Base-by-base conservation (phyloP, 352 stramenopile genomes). In the Pythium grandisporangium region DNA sequence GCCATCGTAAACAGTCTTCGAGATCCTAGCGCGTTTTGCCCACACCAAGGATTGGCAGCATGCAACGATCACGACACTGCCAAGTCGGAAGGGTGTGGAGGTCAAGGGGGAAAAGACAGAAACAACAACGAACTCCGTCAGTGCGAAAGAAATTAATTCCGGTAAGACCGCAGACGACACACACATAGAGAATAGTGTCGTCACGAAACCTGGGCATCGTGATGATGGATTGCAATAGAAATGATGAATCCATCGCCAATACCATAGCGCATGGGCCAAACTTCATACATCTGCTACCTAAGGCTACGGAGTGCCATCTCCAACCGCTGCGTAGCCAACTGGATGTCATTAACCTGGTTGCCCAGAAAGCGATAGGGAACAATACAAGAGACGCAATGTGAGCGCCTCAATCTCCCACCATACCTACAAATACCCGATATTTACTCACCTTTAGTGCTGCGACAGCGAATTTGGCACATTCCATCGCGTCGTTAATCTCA, bases 271-370 rank as follows among this genome's bases (percentile, higher is more conserved):
- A n/a, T n/a, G n/a, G n/a, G n/a, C n/a, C n/a, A n/a, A n/a, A n/a
- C n/a, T n/a, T n/a, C n/a, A n/a, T n/a, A n/a, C n/a, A n/a, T n/a
- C n/a, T n/a, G n/a, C 44, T 45, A 85, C 65, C 69, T 56, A 43
- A 93, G 76, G 46, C 56, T 72, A 48, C 65, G 57, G 26, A 93
- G 56, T 7, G 79, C 79, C 57, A 81, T 77, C 35, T 93, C 71
- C 45, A 93, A 59, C 14, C 77, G 72, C 53, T 93, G 70, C 26
- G 69, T 62, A 27, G 76, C 79, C 8, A 93, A 49, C n/a, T 90
- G 73, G 23, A 84, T 62, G 30, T 93, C 76, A 63, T 89, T 88
- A 30, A 86, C 57, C 76, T 90, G 45, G n/a, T n/a, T n/a, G n/a
- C n/a, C n/a, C n/a, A n/a, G n/a, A n/a, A n/a, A n/a, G n/a, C n/a